Percentiles rank a stretch among this genome's conserved stretches.
Conservation (phyloP, 495 filamentous ascomycete genomes). For the Penicillium alfredii region DNA sequence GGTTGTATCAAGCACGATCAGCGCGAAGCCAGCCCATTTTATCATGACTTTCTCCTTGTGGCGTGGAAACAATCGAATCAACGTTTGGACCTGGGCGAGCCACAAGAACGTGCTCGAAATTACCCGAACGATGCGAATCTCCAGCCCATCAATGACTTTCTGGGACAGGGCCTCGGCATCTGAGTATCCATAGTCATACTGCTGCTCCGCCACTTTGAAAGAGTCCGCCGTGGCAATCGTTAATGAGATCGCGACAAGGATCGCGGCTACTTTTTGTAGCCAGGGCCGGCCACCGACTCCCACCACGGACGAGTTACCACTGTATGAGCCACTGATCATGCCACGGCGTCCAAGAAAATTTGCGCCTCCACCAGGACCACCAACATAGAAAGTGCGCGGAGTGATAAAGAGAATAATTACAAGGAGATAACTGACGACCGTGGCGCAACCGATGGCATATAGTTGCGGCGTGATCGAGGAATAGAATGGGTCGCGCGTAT, state of each 20-base stretch:
- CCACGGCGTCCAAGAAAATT: constrained; percentile 77
- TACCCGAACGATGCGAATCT: constrained; percentile 81
- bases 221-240: constrained; percentile 90
- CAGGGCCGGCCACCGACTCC: constrained; percentile 89
- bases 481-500: constrained; percentile 81
- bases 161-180: constrained; percentile 68
- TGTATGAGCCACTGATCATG: constrained; percentile 71
- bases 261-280: constrained; percentile 90
- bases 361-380: constrained; percentile 57
- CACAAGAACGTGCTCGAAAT: constrained; percentile 94
- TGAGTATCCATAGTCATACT: constrained; percentile 67
- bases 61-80: constrained; percentile 91
- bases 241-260: constrained; percentile 83
- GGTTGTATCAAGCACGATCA: constrained; percentile 83
- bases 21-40: constrained; percentile 93
- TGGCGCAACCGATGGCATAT: constrained; percentile 85
- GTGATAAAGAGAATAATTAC: constrained; percentile 93
- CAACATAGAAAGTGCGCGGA: constrained; percentile 79
- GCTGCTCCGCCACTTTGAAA: constrained; percentile 70
- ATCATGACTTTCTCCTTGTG: constrained; percentile 97
- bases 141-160: constrained; percentile 70
- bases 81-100: constrained; percentile 93
- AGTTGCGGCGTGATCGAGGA: constrained; percentile 84
- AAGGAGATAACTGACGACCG: constrained; percentile 86
- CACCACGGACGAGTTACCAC: constrained; percentile 62